A percentile compares a stretch with the other conserved stretches of the same genome.
These are phyloP conservation scores for Ophiostoma tasmaniense DNA, from an alignment of 2,329 filamentous ascomycete species.

Conservation along the genomic window DNA sequence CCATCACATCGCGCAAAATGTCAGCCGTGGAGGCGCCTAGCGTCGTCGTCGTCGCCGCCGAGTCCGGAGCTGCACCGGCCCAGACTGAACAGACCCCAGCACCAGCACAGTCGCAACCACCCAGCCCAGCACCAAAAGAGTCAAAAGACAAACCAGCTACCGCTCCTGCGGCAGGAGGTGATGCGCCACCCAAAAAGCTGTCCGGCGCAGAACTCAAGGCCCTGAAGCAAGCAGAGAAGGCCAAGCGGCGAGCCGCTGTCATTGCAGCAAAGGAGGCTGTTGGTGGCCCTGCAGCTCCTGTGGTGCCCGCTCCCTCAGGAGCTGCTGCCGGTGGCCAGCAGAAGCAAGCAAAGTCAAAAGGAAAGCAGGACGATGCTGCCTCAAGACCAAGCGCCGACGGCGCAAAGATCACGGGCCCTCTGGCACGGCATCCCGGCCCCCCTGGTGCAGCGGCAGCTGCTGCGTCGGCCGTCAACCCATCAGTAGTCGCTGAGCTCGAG, in stretches of 20 bases:
- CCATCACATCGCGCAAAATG: not conserved
- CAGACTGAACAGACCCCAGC: not conserved
- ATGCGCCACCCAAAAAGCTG: conserved; percentile 42
- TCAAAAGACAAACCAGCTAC: conserved; percentile 9
- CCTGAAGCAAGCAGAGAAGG: conserved; percentile 83
- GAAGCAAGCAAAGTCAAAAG: conserved; percentile 34
- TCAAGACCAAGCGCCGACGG: conserved; percentile 16
- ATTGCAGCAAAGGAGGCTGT: conserved; percentile 47
- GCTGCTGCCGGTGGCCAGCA: conserved; percentile 33
- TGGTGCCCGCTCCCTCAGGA: conserved; percentile 30
- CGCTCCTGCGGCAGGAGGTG: conserved; percentile 14
- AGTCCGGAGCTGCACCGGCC: not conserved
- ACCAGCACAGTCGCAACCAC: not conserved
- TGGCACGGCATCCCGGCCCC: conserved; percentile 23
- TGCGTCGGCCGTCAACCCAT: conserved; percentile 18
- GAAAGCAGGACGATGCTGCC: conserved; percentile 32
- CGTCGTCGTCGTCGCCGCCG: not conserved
- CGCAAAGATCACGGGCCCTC: conserved; percentile 13
- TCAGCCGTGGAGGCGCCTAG: conserved; percentile 9
- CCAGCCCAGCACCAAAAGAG: not conserved
- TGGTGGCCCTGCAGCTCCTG: conserved; percentile 31
- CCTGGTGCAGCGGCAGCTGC: conserved; percentile 23
- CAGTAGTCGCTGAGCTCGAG: conserved; percentile 38
- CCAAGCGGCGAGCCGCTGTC: conserved; percentile 67
- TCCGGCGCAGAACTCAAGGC: conserved; percentile 79